Conservation (phyloP, 139 green algal genomes). For the Chlamydomonas schloesseri region DNA sequence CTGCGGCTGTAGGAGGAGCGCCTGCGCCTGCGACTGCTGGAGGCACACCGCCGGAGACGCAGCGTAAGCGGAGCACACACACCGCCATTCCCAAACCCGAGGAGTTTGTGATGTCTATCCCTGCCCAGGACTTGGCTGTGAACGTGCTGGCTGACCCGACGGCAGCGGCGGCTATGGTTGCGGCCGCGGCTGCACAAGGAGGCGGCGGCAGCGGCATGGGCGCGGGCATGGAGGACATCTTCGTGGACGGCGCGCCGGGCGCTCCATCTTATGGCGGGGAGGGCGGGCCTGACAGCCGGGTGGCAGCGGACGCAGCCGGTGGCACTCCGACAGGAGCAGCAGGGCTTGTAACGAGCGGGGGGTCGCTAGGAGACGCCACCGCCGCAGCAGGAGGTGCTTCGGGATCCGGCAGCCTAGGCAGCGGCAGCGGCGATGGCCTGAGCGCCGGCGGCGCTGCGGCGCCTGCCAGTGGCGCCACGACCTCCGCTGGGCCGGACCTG, state of each 20-base stretch:
- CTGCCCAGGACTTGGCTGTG: background rate
- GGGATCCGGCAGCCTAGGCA: background rate
- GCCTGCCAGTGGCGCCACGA: background rate
- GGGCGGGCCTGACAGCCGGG: no score
- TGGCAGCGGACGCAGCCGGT: no score
- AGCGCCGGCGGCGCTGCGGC: background rate
- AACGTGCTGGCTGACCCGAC: background rate
- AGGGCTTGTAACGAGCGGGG: no score
- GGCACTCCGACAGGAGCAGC: no score
- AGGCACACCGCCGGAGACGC: no score
- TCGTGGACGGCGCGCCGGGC: background rate
- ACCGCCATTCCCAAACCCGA: constrained; percentile 36
- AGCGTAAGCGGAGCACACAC: background rate
- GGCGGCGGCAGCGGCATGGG: background rate
- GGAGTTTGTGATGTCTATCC: constrained; percentile 38
- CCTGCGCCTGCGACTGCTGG: no score
- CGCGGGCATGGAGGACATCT: background rate
- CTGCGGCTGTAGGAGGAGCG: no score
- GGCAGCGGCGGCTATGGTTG: background rate
- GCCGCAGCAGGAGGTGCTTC: background rate
- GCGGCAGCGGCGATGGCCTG: background rate
- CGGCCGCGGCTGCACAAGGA: background rate
- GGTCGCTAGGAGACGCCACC: no score
- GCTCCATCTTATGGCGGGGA: no score
- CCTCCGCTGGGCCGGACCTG: background rate